Conservation (phyloP, 2,329 filamentous ascomycete genomes). For the Neoascochyta sp. region DNA sequence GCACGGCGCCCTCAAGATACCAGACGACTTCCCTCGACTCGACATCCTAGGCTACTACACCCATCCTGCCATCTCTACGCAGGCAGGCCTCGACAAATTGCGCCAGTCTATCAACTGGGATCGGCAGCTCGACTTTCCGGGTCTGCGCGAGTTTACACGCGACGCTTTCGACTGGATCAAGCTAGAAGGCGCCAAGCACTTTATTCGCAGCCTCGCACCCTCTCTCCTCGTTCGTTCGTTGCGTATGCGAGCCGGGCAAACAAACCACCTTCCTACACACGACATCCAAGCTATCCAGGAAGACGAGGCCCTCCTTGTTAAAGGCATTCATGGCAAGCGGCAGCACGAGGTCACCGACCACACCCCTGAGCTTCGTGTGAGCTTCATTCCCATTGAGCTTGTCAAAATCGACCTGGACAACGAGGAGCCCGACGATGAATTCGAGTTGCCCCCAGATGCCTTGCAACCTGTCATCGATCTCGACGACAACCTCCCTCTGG, state of each 20-base stretch:
- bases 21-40: conserved; percentile 73
- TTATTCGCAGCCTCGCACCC: conserved; percentile 75
- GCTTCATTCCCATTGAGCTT: conserved; percentile 71
- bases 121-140: conserved; percentile 59
- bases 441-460: conserved; percentile 27
- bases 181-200: conserved; percentile 74
- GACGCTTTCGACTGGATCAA: conserved; percentile 86
- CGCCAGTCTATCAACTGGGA: conserved; percentile 58
- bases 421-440: conserved; percentile 70
- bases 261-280: conserved; percentile 16
- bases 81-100: conserved; percentile 55
- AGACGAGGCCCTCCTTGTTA: conserved; percentile 56
- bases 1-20: conserved; percentile 70
- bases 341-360: conserved; percentile 71
- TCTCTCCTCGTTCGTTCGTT: conserved; percentile 65
- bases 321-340: conserved; percentile 64
- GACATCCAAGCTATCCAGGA: conserved; percentile 42
- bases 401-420: conserved; percentile 72
- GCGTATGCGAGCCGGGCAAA: conserved; percentile 34
- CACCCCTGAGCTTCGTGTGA: conserved; percentile 71
- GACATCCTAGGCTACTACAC: conserved; percentile 84
- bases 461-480: conserved; percentile 22
- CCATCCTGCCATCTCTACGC: conserved; percentile 73
- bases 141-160: conserved; percentile 68
- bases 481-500: conserved; percentile 31